Base-by-base conservation (phyloP, 2,329 filamentous ascomycete genomes). In the Lasiodiplodia citricola region DNA sequence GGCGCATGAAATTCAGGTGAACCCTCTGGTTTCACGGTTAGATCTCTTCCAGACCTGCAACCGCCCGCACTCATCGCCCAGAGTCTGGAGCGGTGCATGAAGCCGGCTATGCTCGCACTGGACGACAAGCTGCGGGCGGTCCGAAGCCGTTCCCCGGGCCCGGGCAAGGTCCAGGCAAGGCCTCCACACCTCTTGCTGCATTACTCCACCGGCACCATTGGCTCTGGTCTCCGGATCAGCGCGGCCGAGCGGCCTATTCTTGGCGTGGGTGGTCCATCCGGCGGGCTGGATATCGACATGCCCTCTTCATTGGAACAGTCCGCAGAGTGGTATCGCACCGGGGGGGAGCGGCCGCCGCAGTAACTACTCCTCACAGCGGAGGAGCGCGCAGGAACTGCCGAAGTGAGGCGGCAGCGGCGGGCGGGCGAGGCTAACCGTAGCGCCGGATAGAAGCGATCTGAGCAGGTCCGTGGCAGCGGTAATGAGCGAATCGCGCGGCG, bases 151-250 rank as follows among this genome's bases (percentile, higher is more conserved):
- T 28, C n/a, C 60, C 58, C 31, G 31, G n/a, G n/a, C 60, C 60
- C 47, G 31, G 31, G 31, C 31, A 35, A 28, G 44, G 47, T 18
- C 44, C 28, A 25, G 60, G 14, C 60, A 52, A 64, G 60, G 60
- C 47, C 44, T 52, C 28, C 60, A 64, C 60, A 52, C 44, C 60
- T 52, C 13, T 52, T 13, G 44, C 47, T 54, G 60, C 60, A 54
- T 28, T 52, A 38, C 60, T 64, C 60, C 60, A 64, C 60, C 60
- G 47, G 47, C 47, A n/a, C 60, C 58, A 62, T 8, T 52, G 60
- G 60, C 60, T 10, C 47, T 52, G 47, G 60, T 64, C 60, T 64
- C 60, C 60, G 60, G 60, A 64, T 64, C 60, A 64, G 60, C 60
- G 60, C 47, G 60, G 18, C 60, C 47, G 60, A 64, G 60, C 60